Conservation (phyloP, 306 rosid species). For the Cicer yamashitae region DNA sequence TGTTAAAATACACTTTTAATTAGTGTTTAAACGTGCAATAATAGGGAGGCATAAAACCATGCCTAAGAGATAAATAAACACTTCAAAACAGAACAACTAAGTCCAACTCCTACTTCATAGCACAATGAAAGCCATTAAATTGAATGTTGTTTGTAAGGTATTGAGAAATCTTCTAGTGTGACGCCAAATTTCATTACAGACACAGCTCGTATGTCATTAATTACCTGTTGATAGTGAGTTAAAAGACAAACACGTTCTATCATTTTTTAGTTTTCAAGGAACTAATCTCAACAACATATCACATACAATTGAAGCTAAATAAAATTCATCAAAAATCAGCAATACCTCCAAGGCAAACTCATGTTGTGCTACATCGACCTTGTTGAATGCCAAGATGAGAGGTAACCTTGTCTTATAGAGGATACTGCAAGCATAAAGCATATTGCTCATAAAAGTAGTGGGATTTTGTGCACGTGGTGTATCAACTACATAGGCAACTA, state of each 20-base stretch:
- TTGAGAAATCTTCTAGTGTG: not conserved
- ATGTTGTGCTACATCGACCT: conserved; percentile 80
- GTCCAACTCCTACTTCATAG: conserved; percentile 17
- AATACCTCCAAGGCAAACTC: conserved; percentile 93
- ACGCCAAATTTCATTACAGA: conserved; percentile 12
- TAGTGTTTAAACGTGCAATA: conserved; percentile 12
- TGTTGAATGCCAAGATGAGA: conserved; percentile 87
- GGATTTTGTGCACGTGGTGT: conserved; percentile 89
- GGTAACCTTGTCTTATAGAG: conserved; percentile 93
- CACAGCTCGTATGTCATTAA: conserved; percentile 2
- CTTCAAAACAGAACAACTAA: conserved; percentile 31
- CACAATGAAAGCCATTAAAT: conserved; percentile 26
- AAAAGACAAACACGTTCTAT: conserved; percentile 1
- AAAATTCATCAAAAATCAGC: conserved; percentile 31
- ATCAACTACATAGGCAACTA: conserved; percentile 79
- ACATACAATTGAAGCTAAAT: not conserved
- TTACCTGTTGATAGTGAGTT: not conserved
- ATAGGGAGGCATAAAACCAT: conserved; percentile 1
- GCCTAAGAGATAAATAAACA: not conserved
- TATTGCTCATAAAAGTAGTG: conserved; percentile 94
- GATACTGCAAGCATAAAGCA: conserved; percentile 92
- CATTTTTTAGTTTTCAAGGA: conserved; percentile 11
- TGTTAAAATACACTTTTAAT: conserved; percentile 19
- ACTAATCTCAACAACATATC: conserved; percentile 19
- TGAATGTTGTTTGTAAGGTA: not conserved